Evolutionary conservation across 2,329 filamentous ascomycete species (phyloP).

Genomic region (Lachnellula occidentalis): DNA sequence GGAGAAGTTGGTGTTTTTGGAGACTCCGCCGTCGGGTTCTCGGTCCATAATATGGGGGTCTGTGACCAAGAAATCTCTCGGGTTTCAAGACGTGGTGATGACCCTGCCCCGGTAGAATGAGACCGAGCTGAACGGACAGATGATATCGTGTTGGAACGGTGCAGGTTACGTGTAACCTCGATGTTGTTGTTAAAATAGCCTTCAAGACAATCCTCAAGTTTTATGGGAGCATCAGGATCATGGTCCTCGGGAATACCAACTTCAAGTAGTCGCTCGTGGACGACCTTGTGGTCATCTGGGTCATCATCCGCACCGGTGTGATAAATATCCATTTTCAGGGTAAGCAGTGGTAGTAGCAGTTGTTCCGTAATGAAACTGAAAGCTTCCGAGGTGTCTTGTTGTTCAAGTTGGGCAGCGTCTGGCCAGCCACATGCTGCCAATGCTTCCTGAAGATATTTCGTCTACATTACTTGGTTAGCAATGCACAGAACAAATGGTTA

Average conservation of each 20-base stretch:
- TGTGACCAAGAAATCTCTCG: slow-evolving; percentile 18
- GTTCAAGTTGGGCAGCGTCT: slow-evolving; percentile 69
- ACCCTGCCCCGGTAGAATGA: slow-evolving; percentile 16
- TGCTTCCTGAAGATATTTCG: slow-evolving; percentile 74
- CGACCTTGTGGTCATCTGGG: slow-evolving; percentile 86
- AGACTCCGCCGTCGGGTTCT: slow-evolving; percentile 15
- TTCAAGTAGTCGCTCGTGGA: slow-evolving; percentile 86
- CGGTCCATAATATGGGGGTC: background rate
- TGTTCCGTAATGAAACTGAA: slow-evolving; percentile 93
- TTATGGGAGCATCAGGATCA: slow-evolving; percentile 56
- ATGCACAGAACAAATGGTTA: background rate
- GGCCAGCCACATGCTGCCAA: slow-evolving; percentile 83
- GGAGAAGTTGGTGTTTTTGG: slow-evolving; percentile 22
- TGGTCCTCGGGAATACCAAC: slow-evolving; percentile 78
- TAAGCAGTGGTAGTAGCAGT: slow-evolving; percentile 79
- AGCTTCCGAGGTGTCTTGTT: slow-evolving; percentile 94
- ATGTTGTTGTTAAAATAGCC: slow-evolving; percentile 86
- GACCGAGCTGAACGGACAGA: slow-evolving; percentile 18
- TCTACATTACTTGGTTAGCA: slow-evolving; percentile 44
- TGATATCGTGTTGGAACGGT: slow-evolving; percentile 52
- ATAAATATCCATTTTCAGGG: slow-evolving; percentile 89
- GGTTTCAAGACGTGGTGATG: slow-evolving; percentile 21
- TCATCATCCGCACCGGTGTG: slow-evolving; percentile 81
- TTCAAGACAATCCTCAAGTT: slow-evolving; percentile 85
- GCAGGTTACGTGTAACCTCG: slow-evolving; percentile 74